Conservation (phyloP, 805 yeast genomes). For the Metschnikowia aberdeeniae region DNA sequence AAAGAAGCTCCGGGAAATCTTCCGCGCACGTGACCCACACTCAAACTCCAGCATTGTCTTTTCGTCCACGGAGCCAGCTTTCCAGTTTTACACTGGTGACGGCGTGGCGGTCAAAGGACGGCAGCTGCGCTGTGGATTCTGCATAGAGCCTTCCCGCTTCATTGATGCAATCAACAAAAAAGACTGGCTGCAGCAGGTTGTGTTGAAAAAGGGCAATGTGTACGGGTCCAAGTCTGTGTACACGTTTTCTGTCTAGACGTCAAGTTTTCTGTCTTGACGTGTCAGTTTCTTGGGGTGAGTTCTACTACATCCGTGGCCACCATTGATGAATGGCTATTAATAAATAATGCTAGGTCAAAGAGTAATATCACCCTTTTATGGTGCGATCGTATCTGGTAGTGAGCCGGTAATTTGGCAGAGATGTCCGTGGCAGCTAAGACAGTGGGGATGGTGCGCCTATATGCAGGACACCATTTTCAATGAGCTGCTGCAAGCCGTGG, state of each 20-base stretch:
- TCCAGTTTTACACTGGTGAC: constrained; percentile 64
- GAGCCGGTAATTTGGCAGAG: too few relatives aligned
- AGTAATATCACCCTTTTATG: too few relatives aligned
- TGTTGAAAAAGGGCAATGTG: constrained; percentile 42
- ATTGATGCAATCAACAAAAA: constrained; percentile 49
- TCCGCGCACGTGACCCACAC: constrained; percentile 44
- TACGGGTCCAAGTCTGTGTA: constrained; percentile 49
- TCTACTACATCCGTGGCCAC: too few relatives aligned
- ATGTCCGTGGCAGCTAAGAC: too few relatives aligned
- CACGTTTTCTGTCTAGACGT: constrained; percentile 3
- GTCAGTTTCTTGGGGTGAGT: too few relatives aligned
- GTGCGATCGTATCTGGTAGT: too few relatives aligned
- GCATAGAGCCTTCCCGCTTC: constrained; percentile 59
- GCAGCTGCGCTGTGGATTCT: constrained; percentile 49
- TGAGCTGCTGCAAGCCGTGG: constrained; percentile 21
- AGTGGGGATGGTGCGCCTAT: too few relatives aligned
- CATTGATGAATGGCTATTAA: too few relatives aligned
- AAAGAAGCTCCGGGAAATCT: constrained; percentile 29
- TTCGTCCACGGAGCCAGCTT: constrained; percentile 59
- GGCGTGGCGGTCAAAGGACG: constrained; percentile 34
- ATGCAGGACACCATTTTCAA: background rate
- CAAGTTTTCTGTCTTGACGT: too few relatives aligned
- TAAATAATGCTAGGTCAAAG: too few relatives aligned
- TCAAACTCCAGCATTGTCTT: constrained; percentile 41
- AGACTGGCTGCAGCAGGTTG: constrained; percentile 48